Evolutionary conservation across 2,329 filamentous ascomycete species (phyloP), one percentile per base, ranked within the genome.

Genomic region (Sporothrix dimorphospora): DNA sequence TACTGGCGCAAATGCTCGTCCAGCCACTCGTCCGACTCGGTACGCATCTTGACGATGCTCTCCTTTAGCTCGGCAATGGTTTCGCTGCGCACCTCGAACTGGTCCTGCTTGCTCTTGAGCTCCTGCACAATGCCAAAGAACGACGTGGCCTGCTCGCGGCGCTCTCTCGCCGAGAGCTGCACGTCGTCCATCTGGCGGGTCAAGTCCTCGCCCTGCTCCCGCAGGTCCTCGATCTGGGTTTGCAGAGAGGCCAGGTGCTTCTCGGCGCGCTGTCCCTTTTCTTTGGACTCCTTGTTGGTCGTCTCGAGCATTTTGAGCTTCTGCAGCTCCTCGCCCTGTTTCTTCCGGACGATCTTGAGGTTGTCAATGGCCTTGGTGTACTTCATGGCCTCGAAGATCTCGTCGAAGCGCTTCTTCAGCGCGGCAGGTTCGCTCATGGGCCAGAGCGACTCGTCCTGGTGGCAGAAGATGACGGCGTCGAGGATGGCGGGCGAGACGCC

Each of bases 321-420:
- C 19, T 85, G 87, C 11, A 98, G 86, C 74, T 95, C 88, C 75
- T 92, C 90, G 47, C 90, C 91, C 75, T 97, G 91, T 75, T 90
- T 91, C 82, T 98, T 99, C 51, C 91, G 88, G 67, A 98, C 85
- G 11, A 90, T 80, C 79, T 97, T 98, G 79, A 99, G 92, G 80
- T 97, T 97, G 61, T 98, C 94, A 73, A 99, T 97, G 21, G 94
- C 96, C 78, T 97, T 98, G 45, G 94, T 97, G 81, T 98, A 99
- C 80, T 97, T 98, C 82, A 93, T 86, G 1, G 96, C 96, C 81
- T 98, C 96, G 76, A 99, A 99, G 12, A 99, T 99, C 79, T 97
- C 94, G 79, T 99, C 96, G 73, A 99, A 99, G 69, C 91, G 92
- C 81, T 97, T 97, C 82, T 99, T 99, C 68, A 99, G 84, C 0